These are phyloP conservation scores for Cicer yamashitae DNA, from an alignment of 306 rosid species.

Conservation along the genomic window DNA sequence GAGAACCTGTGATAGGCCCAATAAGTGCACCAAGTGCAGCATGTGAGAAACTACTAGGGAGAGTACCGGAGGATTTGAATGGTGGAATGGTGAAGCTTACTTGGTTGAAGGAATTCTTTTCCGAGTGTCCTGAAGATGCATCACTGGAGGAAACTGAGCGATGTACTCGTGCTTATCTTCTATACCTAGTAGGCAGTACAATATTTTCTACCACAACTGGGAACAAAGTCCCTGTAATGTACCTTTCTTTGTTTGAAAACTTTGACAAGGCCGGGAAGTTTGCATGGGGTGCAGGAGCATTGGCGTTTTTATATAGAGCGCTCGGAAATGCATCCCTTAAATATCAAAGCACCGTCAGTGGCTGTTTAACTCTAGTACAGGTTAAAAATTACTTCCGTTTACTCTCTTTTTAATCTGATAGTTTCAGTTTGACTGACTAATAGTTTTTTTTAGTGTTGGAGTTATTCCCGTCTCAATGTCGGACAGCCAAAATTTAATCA, in stretches of 20 bases:
- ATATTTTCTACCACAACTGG: constrained; percentile 93
- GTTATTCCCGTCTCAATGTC: constrained; percentile 77
- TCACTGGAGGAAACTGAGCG: constrained; percentile 61
- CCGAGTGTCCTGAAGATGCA: constrained; percentile 80
- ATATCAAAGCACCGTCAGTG: constrained; percentile 87
- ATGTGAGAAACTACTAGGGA: constrained; percentile 82
- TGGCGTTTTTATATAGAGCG: constrained; percentile 90
- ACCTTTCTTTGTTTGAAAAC: constrained; percentile 78
- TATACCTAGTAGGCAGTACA: constrained; percentile 86
- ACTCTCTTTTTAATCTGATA: constrained; percentile 19
- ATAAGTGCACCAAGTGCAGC: constrained; percentile 67
- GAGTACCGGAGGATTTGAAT: constrained; percentile 81
- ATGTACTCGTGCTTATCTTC: constrained; percentile 84
- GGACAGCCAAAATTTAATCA: constrained; percentile 80
- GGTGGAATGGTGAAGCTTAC: constrained; percentile 96
- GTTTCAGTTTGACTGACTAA: constrained; percentile 18
- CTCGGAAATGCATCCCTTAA: constrained; percentile 88
- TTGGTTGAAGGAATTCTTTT: constrained; percentile 88
- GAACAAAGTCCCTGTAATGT: constrained; percentile 87
- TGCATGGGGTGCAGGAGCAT: constrained; percentile 96
- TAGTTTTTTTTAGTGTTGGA: constrained; percentile 66
- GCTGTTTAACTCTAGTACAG: constrained; percentile 87
- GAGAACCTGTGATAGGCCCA: constrained; percentile 84
- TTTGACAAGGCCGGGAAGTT: constrained; percentile 74
- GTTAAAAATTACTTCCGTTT: constrained; percentile 44